Evolutionary conservation across 2,329 filamentous ascomycete species (phyloP).

Genomic region (Colletotrichum horii): DNA sequence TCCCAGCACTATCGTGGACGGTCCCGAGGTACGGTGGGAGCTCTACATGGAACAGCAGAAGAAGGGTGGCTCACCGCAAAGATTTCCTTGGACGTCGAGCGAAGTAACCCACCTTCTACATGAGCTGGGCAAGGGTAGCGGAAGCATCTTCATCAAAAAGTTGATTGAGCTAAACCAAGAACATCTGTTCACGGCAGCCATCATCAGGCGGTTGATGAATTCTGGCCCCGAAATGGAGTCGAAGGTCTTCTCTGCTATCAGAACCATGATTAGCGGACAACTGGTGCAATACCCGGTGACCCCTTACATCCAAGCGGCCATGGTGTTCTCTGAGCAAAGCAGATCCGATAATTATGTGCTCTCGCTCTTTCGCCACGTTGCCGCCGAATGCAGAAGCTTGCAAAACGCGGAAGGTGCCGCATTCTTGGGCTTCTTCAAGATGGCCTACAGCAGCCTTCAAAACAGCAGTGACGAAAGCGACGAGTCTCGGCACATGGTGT

Average conservation of each 20-base stretch:
- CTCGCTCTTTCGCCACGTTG: constrained; percentile 48
- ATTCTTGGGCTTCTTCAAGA: constrained; percentile 51
- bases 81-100: constrained; percentile 47
- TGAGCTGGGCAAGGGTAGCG: constrained; percentile 41
- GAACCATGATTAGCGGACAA: constrained; percentile 57
- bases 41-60: constrained; percentile 31
- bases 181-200: constrained; percentile 52
- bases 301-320: constrained; percentile 63
- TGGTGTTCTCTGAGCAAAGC: constrained; percentile 55
- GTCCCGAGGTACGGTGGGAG: constrained; percentile 42
- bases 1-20: constrained; percentile 41
- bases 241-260: constrained; percentile 58
- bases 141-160: constrained; percentile 68
- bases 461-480: constrained; percentile 32
- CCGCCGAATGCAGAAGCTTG: constrained; percentile 46
- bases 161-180: constrained; percentile 69
- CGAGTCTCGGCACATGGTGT: constrained; percentile 29
- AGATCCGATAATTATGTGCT: constrained; percentile 36
- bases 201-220: constrained; percentile 63
- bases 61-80: constrained; percentile 16
- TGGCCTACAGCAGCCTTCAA: constrained; percentile 31
- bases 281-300: constrained; percentile 50
- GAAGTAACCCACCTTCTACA: constrained; percentile 53
- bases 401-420: constrained; percentile 53
- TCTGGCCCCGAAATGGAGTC: constrained; percentile 55